phyloP scores from a whole-genome alignment of 768 basidiomycete species.

The Naganishia friedmannii region DNA sequence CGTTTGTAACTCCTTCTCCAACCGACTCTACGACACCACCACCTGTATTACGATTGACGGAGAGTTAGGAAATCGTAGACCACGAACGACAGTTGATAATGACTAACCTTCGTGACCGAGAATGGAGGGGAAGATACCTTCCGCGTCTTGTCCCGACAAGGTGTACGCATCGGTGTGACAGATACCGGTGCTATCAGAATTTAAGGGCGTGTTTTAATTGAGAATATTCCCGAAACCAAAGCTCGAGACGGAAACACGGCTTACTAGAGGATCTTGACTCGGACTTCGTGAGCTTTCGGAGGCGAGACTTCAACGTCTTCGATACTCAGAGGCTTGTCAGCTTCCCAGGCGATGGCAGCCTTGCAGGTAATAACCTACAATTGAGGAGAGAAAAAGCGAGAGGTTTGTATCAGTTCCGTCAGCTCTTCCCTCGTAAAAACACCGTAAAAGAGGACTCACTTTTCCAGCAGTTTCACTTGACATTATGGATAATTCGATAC shows the following conservation, averaged over 20 bases:
- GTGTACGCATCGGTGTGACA: slow-evolving; percentile 99
- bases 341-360: slow-evolving; percentile 93
- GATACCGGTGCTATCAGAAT: slow-evolving; percentile 67
- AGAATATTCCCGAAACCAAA: no score
- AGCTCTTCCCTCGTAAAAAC: no score
- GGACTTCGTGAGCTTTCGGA: slow-evolving; percentile 82
- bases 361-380: slow-evolving; percentile 69
- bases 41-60: slow-evolving; percentile 29
- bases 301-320: slow-evolving; percentile 94
- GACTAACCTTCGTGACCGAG: slow-evolving; percentile 79
- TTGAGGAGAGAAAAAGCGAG: not conserved
- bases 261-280: slow-evolving; percentile 78
- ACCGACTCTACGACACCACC: slow-evolving; percentile 76
- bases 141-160: slow-evolving; percentile 90
- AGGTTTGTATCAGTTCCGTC: not conserved
- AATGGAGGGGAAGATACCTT: slow-evolving; percentile 89
- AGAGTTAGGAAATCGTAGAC: not conserved
- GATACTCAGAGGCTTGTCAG: slow-evolving; percentile 69
- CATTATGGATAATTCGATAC: not conserved
- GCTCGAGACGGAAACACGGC: no score
- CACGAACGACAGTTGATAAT: no score
- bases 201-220: no score
- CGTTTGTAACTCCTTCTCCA: slow-evolving; percentile 86
- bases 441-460: not conserved
- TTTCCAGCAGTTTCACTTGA: slow-evolving; percentile 22